phyloP scores from a whole-genome alignment of 2,329 filamentous ascomycete species.

The Scedosporium minutisporum region DNA sequence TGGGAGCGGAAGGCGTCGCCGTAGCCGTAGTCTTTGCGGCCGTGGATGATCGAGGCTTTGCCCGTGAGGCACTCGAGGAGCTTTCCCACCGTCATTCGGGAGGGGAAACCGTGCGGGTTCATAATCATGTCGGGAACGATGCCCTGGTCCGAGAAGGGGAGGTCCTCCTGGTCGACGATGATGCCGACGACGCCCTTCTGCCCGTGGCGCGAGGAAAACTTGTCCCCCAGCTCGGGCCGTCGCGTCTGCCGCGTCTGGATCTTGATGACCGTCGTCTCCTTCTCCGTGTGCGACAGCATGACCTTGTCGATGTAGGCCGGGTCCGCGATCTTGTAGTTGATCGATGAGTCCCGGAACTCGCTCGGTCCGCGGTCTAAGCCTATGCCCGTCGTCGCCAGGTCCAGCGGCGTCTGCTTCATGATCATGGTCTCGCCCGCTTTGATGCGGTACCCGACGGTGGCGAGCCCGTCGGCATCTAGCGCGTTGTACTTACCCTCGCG shows the following conservation, averaged over 20 bases:
- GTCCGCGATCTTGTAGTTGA: slow-evolving; percentile 76
- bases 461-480: slow-evolving; percentile 79
- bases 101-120: slow-evolving; percentile 99
- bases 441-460: slow-evolving; percentile 74
- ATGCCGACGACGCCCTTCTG: slow-evolving; percentile 97
- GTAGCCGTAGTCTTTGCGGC: slow-evolving; percentile 77
- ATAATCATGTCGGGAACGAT: slow-evolving; percentile 98
- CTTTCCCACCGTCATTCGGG: slow-evolving; percentile 98
- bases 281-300: slow-evolving; percentile 82
- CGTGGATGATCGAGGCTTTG: slow-evolving; percentile 81
- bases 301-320: slow-evolving; percentile 92
- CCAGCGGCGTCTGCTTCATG: slow-evolving; percentile 77
- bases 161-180: slow-evolving; percentile 91
- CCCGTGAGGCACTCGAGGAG: slow-evolving; percentile 91
- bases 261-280: slow-evolving; percentile 80
- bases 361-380: slow-evolving; percentile 55
- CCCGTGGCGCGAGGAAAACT: slow-evolving; percentile 96
- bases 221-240: slow-evolving; percentile 90
- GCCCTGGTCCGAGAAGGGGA: slow-evolving; percentile 88
- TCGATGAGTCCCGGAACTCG: slow-evolving; percentile 56
- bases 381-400: slow-evolving; percentile 63
- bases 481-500: slow-evolving; percentile 56
- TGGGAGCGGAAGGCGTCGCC: slow-evolving; percentile 73
- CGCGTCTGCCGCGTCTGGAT: slow-evolving; percentile 94
- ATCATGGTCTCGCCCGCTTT: slow-evolving; percentile 76